Evolutionary conservation across 805 yeast genomes (phyloP), one percentile per base, ranked within the genome.

Genomic region (Komagataella pastoris): DNA sequence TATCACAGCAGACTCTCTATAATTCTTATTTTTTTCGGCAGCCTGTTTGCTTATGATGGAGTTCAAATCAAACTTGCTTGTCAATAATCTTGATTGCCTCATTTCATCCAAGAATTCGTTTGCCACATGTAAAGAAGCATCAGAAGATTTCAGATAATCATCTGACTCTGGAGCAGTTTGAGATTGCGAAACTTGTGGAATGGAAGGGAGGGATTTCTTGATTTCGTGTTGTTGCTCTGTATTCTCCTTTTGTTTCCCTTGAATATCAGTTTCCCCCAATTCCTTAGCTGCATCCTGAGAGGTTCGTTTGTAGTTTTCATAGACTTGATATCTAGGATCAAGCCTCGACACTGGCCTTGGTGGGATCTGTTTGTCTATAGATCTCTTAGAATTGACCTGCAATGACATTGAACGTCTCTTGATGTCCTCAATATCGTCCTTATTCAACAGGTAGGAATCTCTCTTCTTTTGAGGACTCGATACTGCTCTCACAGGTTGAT

Each of bases 321-420:
- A 76, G 3, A 75, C 77, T 40, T 66, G 65, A 72, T 75, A 76
- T 54, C 80, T 68, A 24, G 83, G 83, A 61, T 79, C 83, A 50
- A 79, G 67, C 54, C 75, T 71, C 1, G 82, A 77, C 14, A 76
- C 74, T 6, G 83, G 83, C 14, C 40, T 30, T 30, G 40, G 40
- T 3, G 40, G 40, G 14, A 30, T 8, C n/a, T 30, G 14, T 10
- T 30, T 30, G 14, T 30, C 40, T 30, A 10, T 30, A 3, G 40
- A 30, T 30, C 40, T 30, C 40, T 30, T 30, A 10, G 40, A 30
- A 30, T 8, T 30, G 40, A 30, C 40, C 4, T 30, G 14, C 14
- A 30, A 30, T 4, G 40, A 30, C 40, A 30, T 30, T 30, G 40
- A 30, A 30, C 40, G 40, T 54, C 69, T 67, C 57, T 75, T 74